Evolutionary conservation across 1,284 basidiomycete genomes (phyloP), one percentile per base, ranked within the genome.

Genomic region (Leccinum fallax): DNA sequence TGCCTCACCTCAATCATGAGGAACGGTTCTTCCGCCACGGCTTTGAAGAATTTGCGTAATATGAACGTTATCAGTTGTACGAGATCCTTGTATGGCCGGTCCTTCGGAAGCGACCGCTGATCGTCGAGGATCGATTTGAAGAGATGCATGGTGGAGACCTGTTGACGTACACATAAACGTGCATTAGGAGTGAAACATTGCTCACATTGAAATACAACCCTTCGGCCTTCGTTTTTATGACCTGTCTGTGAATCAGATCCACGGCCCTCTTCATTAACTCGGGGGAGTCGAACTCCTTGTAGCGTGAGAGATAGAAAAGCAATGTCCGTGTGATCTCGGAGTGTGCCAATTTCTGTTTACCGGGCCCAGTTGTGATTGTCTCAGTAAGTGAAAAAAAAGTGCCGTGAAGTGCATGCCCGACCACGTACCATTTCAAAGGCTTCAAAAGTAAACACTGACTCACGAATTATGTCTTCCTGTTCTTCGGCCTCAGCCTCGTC

Each of bases 41-140:
- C 85, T 74, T 96, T 97, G 85, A 98, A 97, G 81, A 97, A 97
- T 72, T 91, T 88, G 51, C 93, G 87, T 59, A 97, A 81, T 59
- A 97, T 82, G 76, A 85, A 98, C 67, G 87, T 91, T 77, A 97
- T 88, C 28, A 97, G 78, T 59, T 85, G 83, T 55, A 93, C 74
- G 46, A 97, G 85, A 74, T 98, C 95, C 67, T 90, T 90, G 77
- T 93, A 89, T 1, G 91, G 81, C 63, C 89, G 87, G 53, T 91
- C 88, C 59, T 85, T 85, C 55, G 94, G 92, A 51, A 95, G 81
- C 7, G 85, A 83, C 62, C 85, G 83, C 72, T 92, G 86, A 70
- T 93, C 88, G 59, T 88, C 87, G 55, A 97, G 78, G 66, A 98
- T 90, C 36, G 81, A 77, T 72, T 90, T 90, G 84, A 97, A 97